Percentiles rank a stretch among this genome's conserved stretches.
These are phyloP conservation scores for Gossypium thurberi DNA, from an alignment of 345 rosid species.

Conservation along the genomic window DNA sequence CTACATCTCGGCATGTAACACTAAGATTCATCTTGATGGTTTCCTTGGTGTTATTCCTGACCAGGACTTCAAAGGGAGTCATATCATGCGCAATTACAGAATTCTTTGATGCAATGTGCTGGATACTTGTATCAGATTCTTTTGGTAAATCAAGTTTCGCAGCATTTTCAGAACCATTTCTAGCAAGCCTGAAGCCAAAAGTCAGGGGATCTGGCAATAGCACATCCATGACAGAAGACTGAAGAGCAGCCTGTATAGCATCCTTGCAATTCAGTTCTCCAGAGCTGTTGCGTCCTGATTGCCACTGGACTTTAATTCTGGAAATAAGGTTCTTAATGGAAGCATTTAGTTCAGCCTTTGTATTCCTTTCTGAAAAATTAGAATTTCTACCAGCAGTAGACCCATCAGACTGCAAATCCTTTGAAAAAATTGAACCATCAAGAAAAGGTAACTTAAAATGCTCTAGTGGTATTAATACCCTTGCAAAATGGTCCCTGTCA, in stretches of 20 bases:
- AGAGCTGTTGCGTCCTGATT: slow-evolving; percentile 89
- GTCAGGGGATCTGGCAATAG: slow-evolving; percentile 95
- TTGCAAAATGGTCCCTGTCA: slow-evolving; percentile 82
- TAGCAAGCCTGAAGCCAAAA: slow-evolving; percentile 73
- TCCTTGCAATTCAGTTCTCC: slow-evolving; percentile 89
- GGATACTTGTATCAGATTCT: slow-evolving; percentile 21
- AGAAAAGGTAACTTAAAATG: slow-evolving; percentile 92
- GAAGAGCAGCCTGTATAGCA: slow-evolving; percentile 82
- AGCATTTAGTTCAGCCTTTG: slow-evolving; percentile 81
- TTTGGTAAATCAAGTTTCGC: slow-evolving; percentile 12
- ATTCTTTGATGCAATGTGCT: slow-evolving; percentile 33
- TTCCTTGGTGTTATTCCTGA: slow-evolving; percentile 83
- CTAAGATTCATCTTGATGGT: slow-evolving; percentile 70
- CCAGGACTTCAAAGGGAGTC: slow-evolving; percentile 82
- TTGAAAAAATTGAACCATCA: slow-evolving; percentile 73
- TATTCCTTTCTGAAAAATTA: slow-evolving; percentile 79
- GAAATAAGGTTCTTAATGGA: slow-evolving; percentile 80
- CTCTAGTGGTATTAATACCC: slow-evolving; percentile 91
- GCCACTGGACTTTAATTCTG: slow-evolving; percentile 91
- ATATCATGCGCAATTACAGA: slow-evolving; percentile 69
- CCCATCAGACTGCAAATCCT: slow-evolving; percentile 55
- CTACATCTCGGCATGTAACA: slow-evolving; percentile 85
- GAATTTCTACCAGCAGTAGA: slow-evolving; percentile 34
- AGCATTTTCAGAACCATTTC: slow-evolving; percentile 24
- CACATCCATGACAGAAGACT: slow-evolving; percentile 89